phyloP scores from a whole-genome alignment of 768 basidiomycete genomes.

The Russula olivacea region DNA sequence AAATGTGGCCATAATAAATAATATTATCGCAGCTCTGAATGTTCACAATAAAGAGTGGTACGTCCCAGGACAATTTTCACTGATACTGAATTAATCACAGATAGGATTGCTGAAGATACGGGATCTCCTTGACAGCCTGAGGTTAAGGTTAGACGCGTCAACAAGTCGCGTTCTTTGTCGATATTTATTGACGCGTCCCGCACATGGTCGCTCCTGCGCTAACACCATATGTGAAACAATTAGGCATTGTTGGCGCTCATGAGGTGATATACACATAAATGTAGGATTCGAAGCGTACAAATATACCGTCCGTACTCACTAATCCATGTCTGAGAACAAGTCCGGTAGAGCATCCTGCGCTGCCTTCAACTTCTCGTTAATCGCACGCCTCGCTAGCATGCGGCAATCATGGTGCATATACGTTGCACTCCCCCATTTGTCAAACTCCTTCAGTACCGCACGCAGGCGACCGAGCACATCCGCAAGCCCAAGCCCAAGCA shows the following conservation, averaged over 20 bases:
- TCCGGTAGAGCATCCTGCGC: slow-evolving; percentile 58
- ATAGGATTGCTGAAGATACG: neutral
- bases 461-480: slow-evolving; percentile 63
- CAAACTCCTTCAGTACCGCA: slow-evolving; percentile 60
- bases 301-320: neutral
- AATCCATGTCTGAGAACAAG: slow-evolving; percentile 44
- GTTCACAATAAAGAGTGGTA: neutral
- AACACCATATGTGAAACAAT: neutral
- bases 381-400: slow-evolving; percentile 48
- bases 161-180: slow-evolving; percentile 16
- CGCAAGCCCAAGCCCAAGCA: slow-evolving; percentile 53
- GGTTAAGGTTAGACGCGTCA: slow-evolving; percentile 22
- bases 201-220: neutral
- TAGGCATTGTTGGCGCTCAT: neutral
- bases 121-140: neutral
- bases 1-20: neutral
- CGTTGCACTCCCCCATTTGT: slow-evolving; percentile 63
- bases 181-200: slow-evolving; percentile 20
- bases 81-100: neutral
- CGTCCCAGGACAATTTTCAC: neutral
- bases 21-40: neutral
- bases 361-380: slow-evolving; percentile 48
- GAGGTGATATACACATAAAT: neutral
- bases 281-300: neutral
- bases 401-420: slow-evolving; percentile 78